Evolutionary conservation across 1,139 yeast genomes (phyloP).

Genomic region (Ashbya aceris): DNA sequence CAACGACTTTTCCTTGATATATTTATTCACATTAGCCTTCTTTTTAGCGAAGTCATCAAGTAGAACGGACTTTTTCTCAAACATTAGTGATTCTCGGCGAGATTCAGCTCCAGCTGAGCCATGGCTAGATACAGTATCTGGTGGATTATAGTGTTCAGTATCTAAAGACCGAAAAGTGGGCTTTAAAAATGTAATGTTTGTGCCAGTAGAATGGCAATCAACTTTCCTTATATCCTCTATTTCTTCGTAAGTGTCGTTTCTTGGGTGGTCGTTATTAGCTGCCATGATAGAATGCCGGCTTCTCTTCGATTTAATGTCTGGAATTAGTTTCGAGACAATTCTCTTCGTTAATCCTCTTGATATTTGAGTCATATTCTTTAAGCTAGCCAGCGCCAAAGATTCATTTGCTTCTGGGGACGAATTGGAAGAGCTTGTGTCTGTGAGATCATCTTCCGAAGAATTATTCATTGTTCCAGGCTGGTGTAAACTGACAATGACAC

Average conservation of each 20-base stretch:
- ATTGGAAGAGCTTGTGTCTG: conserved; percentile 2
- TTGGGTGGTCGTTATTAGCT: not conserved
- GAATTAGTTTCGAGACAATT: conserved; percentile 17
- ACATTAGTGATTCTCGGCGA: conserved; percentile 2
- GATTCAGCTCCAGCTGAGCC: conserved; percentile 7
- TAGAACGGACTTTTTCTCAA: conserved; percentile 6
- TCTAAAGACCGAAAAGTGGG: not conserved
- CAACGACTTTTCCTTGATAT: not conserved
- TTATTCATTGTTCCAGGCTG: conserved; percentile 2
- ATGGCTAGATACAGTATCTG: conserved; percentile 5
- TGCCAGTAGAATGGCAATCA: not conserved
- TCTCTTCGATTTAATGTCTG: conserved; percentile 10
- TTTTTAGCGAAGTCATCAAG: conserved; percentile 4
- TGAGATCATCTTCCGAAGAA: conserved; percentile 3
- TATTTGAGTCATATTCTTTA: conserved; percentile 18
- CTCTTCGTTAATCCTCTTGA: conserved; percentile 7
- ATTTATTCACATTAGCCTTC: conserved; percentile 5
- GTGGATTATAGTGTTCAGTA: not conserved
- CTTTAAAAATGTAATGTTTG: not conserved
- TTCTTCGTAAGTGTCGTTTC: not conserved
- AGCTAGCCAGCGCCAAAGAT: conserved; percentile 24
- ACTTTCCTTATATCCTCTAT: not conserved
- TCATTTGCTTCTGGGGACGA: conserved; percentile 5
- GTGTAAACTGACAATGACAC: conserved; percentile 16
- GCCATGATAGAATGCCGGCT: not conserved